Evolutionary conservation across 139 green algal species (phyloP).

Genomic region (Ulvella scutata): DNA sequence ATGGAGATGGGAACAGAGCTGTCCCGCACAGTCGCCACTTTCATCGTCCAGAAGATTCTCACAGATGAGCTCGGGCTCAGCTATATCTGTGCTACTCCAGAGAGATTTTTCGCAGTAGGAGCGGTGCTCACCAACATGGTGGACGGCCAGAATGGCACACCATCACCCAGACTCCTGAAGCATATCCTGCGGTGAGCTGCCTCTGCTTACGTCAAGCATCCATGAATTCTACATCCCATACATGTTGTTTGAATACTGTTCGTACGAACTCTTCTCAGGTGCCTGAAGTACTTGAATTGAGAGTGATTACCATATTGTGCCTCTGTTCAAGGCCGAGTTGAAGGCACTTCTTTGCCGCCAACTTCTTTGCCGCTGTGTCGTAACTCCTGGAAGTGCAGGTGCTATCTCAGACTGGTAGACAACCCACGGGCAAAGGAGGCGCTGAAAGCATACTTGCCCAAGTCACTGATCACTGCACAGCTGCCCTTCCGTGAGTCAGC

Average conservation of each 20-base stretch:
- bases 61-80: slow-evolving; percentile 86
- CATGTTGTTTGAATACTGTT: no score
- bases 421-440: slow-evolving; percentile 79
- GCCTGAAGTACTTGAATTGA: no score
- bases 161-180: slow-evolving; percentile 88
- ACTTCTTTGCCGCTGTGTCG: no score
- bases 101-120: slow-evolving; percentile 95
- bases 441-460: slow-evolving; percentile 81
- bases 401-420: slow-evolving; percentile 88
- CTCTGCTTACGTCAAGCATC: not conserved
- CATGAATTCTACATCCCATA: no score
- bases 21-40: slow-evolving; percentile 98
- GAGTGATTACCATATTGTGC: no score
- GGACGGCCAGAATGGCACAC: slow-evolving; percentile 49
- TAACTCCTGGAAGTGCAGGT: no score
- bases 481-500: slow-evolving; percentile 31
- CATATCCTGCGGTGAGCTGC: slow-evolving; percentile 77
- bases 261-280: no score
- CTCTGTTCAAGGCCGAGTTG: no score
- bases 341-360: no score
- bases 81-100: slow-evolving; percentile 96
- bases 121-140: slow-evolving; percentile 88
- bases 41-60: slow-evolving; percentile 99
- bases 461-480: slow-evolving; percentile 66
- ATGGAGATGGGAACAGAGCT: slow-evolving; percentile 99